A percentile compares a stretch with the other conserved stretches of the same genome.
Evolutionary conservation across 1,139 yeast species (phyloP).

Genomic region (Sugiyamaella sp.): DNA sequence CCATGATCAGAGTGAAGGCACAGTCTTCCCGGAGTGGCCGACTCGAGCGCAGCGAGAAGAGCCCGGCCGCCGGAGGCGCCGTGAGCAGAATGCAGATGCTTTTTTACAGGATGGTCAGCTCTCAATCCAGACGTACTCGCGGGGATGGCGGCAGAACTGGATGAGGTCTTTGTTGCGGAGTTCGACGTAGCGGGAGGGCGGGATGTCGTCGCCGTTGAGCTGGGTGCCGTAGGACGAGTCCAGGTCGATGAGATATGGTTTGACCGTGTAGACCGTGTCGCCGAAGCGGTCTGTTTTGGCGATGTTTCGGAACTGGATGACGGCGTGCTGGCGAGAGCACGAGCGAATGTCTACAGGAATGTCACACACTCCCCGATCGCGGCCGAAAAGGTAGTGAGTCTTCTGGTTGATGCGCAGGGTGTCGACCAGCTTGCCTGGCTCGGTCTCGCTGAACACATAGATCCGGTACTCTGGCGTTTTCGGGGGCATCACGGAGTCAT

Average conservation of each 20-base stretch:
- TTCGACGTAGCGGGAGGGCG: conserved; percentile 53
- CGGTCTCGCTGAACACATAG: conserved; percentile 35
- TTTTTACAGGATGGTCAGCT: not conserved
- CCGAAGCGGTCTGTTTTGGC: conserved; percentile 32
- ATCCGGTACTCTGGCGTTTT: conserved; percentile 29
- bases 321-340: conserved; percentile 60
- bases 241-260: conserved; percentile 55
- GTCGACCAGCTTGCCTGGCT: conserved; percentile 37
- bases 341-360: conserved; percentile 49
- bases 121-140: conserved; percentile 18
- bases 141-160: conserved; percentile 46
- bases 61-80: conserved; percentile 8
- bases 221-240: conserved; percentile 58
- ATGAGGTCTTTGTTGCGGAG: conserved; percentile 53
- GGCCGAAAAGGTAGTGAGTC: conserved; percentile 49
- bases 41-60: conserved; percentile 1
- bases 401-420: conserved; percentile 41
- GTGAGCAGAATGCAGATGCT: not conserved
- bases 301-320: conserved; percentile 50
- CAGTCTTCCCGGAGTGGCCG: too few relatives aligned
- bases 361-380: conserved; percentile 51
- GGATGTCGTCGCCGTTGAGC: conserved; percentile 51
- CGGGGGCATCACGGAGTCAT: conserved; percentile 46
- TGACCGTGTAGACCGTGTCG: conserved; percentile 29
- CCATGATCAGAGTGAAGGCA: too few relatives aligned